Percentiles rank a stretch among this genome's conserved stretches.
Evolutionary conservation across 305 asterid genomes (phyloP).

Genomic region (Solanum hybrid): DNA sequence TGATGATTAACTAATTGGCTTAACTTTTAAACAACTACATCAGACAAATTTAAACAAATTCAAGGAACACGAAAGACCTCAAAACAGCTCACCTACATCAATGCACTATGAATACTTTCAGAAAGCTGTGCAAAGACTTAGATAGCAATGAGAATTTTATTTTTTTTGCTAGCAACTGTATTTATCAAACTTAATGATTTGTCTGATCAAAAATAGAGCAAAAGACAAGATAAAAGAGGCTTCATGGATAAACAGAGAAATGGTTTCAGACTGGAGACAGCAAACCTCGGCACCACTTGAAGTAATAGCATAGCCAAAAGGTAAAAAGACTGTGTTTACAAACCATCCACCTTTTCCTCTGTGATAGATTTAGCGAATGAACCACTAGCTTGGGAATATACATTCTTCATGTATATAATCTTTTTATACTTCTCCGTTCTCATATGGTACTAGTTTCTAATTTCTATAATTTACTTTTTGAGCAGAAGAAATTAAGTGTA

Average conservation of each 20-base stretch:
- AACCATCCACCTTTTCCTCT: not conserved
- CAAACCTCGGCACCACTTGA: not conserved
- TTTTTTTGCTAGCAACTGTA: not conserved
- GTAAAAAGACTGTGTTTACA: not conserved
- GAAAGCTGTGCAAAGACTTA: not conserved
- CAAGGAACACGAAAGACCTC: not conserved
- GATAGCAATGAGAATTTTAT: not conserved
- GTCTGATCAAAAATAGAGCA: not conserved
- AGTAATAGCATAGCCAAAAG: not conserved
- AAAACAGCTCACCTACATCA: not conserved
- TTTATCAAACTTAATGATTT: not conserved
- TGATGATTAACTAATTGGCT: not conserved
- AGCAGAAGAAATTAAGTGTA: not conserved
- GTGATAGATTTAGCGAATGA: not conserved
- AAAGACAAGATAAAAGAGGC: not conserved
- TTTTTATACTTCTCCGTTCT: not conserved
- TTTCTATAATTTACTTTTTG: not conserved
- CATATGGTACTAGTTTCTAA: not conserved
- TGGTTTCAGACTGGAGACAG: not conserved
- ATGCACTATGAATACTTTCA: not conserved
- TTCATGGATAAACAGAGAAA: not conserved
- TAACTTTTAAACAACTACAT: not conserved
- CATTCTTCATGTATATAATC: not conserved
- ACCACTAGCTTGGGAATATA: not conserved
- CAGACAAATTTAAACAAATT: conserved; percentile 3